phyloP scores from a whole-genome alignment of 805 yeast genomes.

The Metschnikowia corniflorae region DNA sequence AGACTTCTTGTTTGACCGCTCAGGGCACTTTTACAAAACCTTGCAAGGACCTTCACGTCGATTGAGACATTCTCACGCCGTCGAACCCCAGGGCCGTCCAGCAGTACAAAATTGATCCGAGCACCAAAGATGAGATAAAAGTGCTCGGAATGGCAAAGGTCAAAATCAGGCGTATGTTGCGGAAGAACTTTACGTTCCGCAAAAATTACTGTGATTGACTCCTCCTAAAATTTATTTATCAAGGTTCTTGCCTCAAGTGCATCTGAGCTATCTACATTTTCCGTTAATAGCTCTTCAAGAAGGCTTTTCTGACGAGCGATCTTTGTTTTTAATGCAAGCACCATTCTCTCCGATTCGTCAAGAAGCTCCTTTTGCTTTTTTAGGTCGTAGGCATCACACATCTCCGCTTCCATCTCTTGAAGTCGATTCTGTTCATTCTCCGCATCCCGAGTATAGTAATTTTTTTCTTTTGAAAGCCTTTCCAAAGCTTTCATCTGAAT shows the following conservation, averaged over 20 bases:
- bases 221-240: too few species aligned
- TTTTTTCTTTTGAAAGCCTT: constrained; percentile 66
- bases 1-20: too few species aligned
- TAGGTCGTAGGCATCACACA: constrained; percentile 59
- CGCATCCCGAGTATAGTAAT: constrained; percentile 56
- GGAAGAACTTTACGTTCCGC: constrained; percentile 92
- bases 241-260: too few species aligned
- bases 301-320: constrained; percentile 26
- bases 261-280: too few species aligned
- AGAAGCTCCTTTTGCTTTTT: constrained; percentile 44
- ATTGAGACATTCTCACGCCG: constrained; percentile 68
- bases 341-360: constrained; percentile 38
- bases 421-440: constrained; percentile 49
- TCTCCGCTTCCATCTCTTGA: constrained; percentile 41
- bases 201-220: too few species aligned
- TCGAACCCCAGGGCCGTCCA: constrained; percentile 94
- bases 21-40: too few species aligned
- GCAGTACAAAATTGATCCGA: constrained; percentile 81
- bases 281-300: too few species aligned
- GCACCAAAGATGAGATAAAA: constrained; percentile 81
- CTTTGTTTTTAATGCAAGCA: constrained; percentile 22
- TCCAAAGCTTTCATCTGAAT: constrained; percentile 68
- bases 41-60: too few species aligned
- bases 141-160: constrained; percentile 98
- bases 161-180: constrained; percentile 85